Percentiles rank a stretch among this genome's conserved stretches.
Conservation (phyloP, 805 yeast species). For the Lipomyces kockii region DNA sequence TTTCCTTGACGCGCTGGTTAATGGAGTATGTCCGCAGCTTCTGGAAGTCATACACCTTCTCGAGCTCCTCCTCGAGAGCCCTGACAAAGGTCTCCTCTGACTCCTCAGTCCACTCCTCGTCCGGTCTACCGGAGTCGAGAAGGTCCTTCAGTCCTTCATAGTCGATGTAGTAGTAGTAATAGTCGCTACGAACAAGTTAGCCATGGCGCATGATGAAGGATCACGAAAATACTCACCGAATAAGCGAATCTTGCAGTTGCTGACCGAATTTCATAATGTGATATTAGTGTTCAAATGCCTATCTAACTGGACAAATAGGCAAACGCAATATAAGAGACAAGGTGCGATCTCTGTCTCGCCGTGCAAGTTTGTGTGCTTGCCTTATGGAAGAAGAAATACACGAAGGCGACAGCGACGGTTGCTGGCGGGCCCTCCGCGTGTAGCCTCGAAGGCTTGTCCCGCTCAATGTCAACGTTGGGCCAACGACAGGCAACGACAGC, state of each 20-base stretch:
- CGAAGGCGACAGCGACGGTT: too few relatives aligned
- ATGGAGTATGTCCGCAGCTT: constrained; percentile 87
- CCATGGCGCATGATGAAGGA: not conserved
- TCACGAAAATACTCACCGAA: constrained; percentile 42
- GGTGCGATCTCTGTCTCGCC: too few relatives aligned
- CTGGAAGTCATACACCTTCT: constrained; percentile 91
- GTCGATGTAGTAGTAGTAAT: constrained; percentile 73
- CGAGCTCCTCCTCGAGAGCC: constrained; percentile 79
- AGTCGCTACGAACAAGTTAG: constrained; percentile 33
- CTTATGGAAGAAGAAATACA: too few relatives aligned
- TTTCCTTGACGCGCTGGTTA: constrained; percentile 79
- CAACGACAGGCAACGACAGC: too few relatives aligned
- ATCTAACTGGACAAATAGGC: too few relatives aligned
- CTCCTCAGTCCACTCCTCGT: constrained; percentile 66
- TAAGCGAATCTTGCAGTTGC: constrained; percentile 83
- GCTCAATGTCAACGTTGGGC: too few relatives aligned
- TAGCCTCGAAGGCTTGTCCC: too few relatives aligned
- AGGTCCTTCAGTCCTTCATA: constrained; percentile 81
- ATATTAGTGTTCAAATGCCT: too few relatives aligned
- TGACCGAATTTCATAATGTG: constrained; percentile 89
- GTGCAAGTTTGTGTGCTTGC: too few relatives aligned
- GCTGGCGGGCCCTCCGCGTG: too few relatives aligned
- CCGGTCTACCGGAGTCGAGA: constrained; percentile 61
- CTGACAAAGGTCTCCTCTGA: constrained; percentile 82
- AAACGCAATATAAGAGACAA: too few relatives aligned